phyloP scores from a whole-genome alignment of 192 early-diverging fungal genomes.

The Backusella westeae region DNA sequence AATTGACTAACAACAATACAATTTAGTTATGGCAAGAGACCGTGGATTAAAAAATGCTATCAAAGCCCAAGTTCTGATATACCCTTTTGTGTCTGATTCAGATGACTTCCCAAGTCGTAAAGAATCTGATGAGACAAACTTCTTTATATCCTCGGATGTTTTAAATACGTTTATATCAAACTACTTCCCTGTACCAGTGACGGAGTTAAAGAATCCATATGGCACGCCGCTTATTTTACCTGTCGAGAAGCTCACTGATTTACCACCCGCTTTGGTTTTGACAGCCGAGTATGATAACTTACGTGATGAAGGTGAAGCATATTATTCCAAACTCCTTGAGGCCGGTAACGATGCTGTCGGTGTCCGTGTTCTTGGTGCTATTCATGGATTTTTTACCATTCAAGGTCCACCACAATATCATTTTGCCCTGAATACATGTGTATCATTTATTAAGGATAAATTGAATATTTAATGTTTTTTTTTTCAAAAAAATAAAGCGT shows the following conservation, averaged over 20 bases:
- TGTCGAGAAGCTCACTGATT: conserved; percentile 9
- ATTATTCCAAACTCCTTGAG: not conserved
- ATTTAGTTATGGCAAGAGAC: conserved; percentile 1
- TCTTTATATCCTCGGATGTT: not conserved
- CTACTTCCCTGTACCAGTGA: not conserved
- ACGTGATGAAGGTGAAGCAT: conserved; percentile 25
- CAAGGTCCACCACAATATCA: not conserved
- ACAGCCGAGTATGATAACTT: conserved; percentile 22
- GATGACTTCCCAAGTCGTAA: conserved; percentile 1
- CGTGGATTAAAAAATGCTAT: not conserved
- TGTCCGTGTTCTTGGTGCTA: conserved; percentile 15
- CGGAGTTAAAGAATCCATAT: not conserved
- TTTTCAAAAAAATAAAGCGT: no score
- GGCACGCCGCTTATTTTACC: not conserved
- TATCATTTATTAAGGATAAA: not conserved
- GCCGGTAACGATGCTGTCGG: conserved; percentile 24
- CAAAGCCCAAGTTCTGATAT: conserved; percentile 13
- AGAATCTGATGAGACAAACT: not conserved
- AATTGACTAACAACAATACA: not conserved
- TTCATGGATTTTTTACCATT: conserved; percentile 10
- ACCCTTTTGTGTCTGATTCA: conserved; percentile 1
- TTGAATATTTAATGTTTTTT: not conserved
- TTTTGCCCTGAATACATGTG: not conserved
- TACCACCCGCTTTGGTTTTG: conserved; percentile 15
- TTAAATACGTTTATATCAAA: not conserved